Base-by-base conservation (phyloP, 176 grass and related monocot species). In the Triticum timopheevii region DNA sequence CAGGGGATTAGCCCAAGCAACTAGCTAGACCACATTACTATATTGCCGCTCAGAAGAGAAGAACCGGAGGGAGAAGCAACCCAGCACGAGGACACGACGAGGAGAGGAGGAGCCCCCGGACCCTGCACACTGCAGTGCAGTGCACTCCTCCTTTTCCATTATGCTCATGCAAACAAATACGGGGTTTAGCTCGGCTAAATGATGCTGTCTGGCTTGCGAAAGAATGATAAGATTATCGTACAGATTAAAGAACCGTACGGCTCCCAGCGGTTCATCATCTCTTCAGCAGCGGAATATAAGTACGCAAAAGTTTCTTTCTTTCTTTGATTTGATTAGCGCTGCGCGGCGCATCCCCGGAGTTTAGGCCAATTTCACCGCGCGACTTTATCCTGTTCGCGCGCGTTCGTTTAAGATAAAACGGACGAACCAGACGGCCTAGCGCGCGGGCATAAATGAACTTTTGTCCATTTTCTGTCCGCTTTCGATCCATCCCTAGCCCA, bases 291-390 rank as follows among this genome's bases (percentile, higher is more conserved):
- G 56, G 56, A 22, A 59, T 59, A 59, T 59, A 22, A 59, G 56
- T 59, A 59, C 7, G 1, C 0, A 22, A 59, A 59, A 59, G 2
- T 59, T 59, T 65, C n/a, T 8, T 50, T 19, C 35, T 39, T 45
- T 33, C 34, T 30, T 81, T 88, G 89, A 91, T 85, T 85, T 87
- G 89, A 85, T 85, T 87, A 87, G 71, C 66, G 79, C 54, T 3
- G 54, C 52, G 44, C 40, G 2, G 2, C 40, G 45, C 49, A 17
- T 22, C 20, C 19, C 7, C 9, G 56, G 20, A 59, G 56, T 59
- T 9, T 4, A 42, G 40, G 28, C 28, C 28, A 30, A 30, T 0
- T 30, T 30, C 28, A 30, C 0, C 28, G 28, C 28, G 28, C 28
- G 0, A 30, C 28, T 30, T 0, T 0, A 30, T 30, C 2, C 0